phyloP scores from a whole-genome alignment of 2,329 filamentous ascomycete genomes.

The Didymella glomerata region DNA sequence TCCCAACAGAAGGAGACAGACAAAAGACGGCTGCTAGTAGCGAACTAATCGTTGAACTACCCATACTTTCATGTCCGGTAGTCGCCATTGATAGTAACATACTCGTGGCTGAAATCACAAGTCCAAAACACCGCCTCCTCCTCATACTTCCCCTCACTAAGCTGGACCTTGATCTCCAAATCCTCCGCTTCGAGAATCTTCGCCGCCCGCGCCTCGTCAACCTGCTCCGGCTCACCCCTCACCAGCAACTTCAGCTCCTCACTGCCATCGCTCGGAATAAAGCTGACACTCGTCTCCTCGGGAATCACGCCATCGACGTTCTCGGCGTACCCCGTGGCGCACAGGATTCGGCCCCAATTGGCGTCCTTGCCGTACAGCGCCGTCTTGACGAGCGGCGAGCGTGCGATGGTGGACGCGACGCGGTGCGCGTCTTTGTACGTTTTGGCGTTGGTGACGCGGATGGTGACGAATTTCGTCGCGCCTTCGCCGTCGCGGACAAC shows the following conservation, averaged over 20 bases:
- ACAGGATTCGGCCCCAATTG: slow-evolving; percentile 97
- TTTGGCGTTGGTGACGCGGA: slow-evolving; percentile 78
- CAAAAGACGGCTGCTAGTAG: too few species aligned
- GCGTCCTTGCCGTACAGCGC: slow-evolving; percentile 96
- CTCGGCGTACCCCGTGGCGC: slow-evolving; percentile 84
- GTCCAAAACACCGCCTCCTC: slow-evolving; percentile 81
- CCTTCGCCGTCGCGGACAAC: slow-evolving; percentile 96
- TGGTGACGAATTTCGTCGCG: slow-evolving; percentile 96
- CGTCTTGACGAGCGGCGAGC: slow-evolving; percentile 94
- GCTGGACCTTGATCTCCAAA: slow-evolving; percentile 76
- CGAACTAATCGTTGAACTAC: too few species aligned
- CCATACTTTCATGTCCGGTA: slow-evolving; percentile 70
- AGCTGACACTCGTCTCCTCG: slow-evolving; percentile 78
- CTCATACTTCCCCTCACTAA: slow-evolving; percentile 69
- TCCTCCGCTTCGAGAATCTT: slow-evolving; percentile 80
- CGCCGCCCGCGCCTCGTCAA: slow-evolving; percentile 78
- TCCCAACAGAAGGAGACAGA: too few species aligned
- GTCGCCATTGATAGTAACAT: slow-evolving; percentile 74
- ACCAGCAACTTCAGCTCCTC: slow-evolving; percentile 78
- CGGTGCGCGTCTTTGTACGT: slow-evolving; percentile 75
- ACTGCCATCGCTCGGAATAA: slow-evolving; percentile 79
- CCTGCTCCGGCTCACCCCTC: slow-evolving; percentile 79
- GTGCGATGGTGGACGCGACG: slow-evolving; percentile 87
- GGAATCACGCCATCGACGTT: slow-evolving; percentile 72
- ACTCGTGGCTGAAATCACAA: slow-evolving; percentile 87